Evolutionary conservation across 2,329 filamentous ascomycete genomes (phyloP).

Genomic region (Neoarthrinium moseri): DNA sequence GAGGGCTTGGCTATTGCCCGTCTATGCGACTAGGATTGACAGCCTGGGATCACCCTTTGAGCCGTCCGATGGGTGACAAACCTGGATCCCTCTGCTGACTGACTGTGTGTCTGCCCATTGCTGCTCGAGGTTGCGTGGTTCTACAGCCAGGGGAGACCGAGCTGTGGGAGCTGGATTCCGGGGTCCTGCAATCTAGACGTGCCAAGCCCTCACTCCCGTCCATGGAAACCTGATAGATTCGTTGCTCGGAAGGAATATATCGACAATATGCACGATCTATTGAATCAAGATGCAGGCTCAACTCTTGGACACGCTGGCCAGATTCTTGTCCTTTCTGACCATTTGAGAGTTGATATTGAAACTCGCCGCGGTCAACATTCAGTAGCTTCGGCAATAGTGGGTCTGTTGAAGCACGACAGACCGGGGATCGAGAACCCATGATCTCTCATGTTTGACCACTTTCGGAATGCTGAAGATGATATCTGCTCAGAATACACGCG

Average conservation of each 20-base stretch:
- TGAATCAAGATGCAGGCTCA: not conserved
- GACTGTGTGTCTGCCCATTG: not conserved
- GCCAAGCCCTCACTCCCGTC: not conserved
- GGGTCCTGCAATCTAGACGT: too few species aligned
- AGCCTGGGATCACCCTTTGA: not conserved
- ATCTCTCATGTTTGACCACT: too few species aligned
- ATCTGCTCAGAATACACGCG: too few species aligned
- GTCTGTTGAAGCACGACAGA: not conserved
- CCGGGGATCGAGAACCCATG: not conserved
- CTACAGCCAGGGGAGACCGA: not conserved
- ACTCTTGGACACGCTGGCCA: not conserved
- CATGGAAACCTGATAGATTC: not conserved
- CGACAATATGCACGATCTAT: not conserved
- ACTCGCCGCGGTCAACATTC: too few species aligned
- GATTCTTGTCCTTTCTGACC: too few species aligned
- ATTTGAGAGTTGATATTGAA: too few species aligned
- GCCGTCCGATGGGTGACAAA: not conserved
- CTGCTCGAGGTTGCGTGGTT: not conserved
- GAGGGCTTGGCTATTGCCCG: conserved; percentile 2
- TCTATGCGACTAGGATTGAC: conserved; percentile 8
- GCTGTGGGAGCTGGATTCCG: not conserved
- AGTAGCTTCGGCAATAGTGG: not conserved
- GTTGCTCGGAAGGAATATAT: not conserved
- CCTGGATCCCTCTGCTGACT: not conserved
- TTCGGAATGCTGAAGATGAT: too few species aligned